These are phyloP conservation scores for Globisporangium camurandrum DNA, from an alignment of 352 stramenopile species.

Conservation along the genomic window DNA sequence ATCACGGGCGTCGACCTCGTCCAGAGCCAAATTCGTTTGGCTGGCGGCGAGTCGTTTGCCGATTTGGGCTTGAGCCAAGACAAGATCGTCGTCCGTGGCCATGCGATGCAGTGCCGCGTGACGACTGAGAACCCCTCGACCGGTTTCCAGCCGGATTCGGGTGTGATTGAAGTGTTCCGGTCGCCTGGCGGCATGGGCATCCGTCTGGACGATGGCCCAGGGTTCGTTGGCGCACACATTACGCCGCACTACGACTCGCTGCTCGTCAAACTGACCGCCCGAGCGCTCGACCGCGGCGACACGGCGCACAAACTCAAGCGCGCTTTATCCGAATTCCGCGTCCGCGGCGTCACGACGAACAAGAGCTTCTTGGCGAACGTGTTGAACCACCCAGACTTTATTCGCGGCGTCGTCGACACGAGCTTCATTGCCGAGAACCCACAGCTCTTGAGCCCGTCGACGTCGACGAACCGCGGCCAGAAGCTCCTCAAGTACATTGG, in stretches of 20 bases:
- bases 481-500: constrained; percentile 97
- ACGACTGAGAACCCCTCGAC: constrained; percentile 93
- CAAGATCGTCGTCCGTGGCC: constrained; percentile 86
- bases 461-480: constrained; percentile 88
- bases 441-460: constrained; percentile 83
- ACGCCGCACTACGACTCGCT: constrained; percentile 97
- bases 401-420: constrained; percentile 91
- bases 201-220: constrained; percentile 92
- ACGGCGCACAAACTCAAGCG: constrained; percentile 91
- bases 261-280: constrained; percentile 96
- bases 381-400: constrained; percentile 92
- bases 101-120: constrained; percentile 97
- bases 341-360: constrained; percentile 95
- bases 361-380: constrained; percentile 95
- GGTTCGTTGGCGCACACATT: constrained; percentile 95
- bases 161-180: constrained; percentile 95
- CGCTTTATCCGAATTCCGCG: constrained; percentile 93
- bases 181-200: constrained; percentile 94
- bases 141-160: constrained; percentile 95
- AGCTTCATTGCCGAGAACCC: constrained; percentile 96
- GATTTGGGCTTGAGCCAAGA: constrained; percentile 94
- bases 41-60: constrained; percentile 87
- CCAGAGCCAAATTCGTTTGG: constrained; percentile 94
- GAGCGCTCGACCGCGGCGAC: constrained; percentile 85
- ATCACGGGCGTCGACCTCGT: constrained; percentile 96